Conservation (phyloP, 2,329 filamentous ascomycete species). For the Beauveria sp. region DNA sequence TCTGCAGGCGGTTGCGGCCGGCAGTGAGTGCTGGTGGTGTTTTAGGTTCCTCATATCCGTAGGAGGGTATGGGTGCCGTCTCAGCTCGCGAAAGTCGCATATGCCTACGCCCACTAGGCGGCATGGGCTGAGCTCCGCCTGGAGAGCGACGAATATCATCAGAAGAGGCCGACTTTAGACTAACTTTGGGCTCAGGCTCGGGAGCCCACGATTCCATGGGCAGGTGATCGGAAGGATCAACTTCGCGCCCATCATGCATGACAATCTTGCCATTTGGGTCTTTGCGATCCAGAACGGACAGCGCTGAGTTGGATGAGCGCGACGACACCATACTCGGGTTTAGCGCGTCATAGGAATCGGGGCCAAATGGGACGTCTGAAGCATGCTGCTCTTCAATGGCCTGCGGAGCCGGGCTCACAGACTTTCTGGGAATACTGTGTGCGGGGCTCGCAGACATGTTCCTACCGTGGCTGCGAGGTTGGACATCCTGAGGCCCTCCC, state of each 20-base stretch:
- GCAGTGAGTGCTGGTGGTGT: conserved; percentile 26
- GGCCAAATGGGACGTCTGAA: conserved; percentile 62
- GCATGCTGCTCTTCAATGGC: conserved; percentile 40
- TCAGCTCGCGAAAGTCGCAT: conserved; percentile 44
- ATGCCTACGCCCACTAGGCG: conserved; percentile 41
- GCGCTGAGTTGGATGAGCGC: conserved; percentile 23
- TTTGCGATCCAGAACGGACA: conserved; percentile 29
- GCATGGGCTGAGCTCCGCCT: conserved; percentile 45
- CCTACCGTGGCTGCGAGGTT: conserved; percentile 29
- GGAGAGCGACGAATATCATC: conserved; percentile 36
- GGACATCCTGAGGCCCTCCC: conserved; percentile 18
- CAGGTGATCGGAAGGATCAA: conserved; percentile 74
- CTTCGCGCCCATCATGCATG: conserved; percentile 64
- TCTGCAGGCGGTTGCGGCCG: conserved; percentile 56
- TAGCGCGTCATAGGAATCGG: conserved; percentile 66
- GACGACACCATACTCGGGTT: conserved; percentile 49
- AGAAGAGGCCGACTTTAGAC: conserved; percentile 19
- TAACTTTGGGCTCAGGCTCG: conserved; percentile 53
- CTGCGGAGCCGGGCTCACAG: conserved; percentile 62
- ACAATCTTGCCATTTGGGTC: conserved; percentile 63
- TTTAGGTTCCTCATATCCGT: conserved; percentile 25
- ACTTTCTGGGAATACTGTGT: conserved; percentile 60
- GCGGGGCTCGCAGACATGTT: conserved; percentile 35
- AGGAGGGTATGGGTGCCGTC: conserved; percentile 29
- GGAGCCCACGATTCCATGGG: conserved; percentile 72